Evolutionary conservation across 192 early-diverging fungal genomes (phyloP).

Genomic region (Gaertneriomyces sp.): DNA sequence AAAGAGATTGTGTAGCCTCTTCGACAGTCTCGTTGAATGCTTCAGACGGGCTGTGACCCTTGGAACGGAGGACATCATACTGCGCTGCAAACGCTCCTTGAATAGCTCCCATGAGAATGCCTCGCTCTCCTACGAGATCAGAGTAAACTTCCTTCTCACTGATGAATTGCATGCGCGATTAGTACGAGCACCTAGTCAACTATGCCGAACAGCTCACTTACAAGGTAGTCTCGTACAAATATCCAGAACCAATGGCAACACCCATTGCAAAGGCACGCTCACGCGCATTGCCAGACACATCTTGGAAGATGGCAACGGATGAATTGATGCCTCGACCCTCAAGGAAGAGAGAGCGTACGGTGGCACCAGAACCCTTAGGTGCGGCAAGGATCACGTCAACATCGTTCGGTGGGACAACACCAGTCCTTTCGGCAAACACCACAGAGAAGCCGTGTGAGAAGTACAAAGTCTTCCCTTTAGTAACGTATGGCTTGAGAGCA

Average conservation of each 20-base stretch:
- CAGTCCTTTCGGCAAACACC: constrained; percentile 87
- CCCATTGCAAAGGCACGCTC: constrained; percentile 89
- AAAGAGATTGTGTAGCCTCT: constrained; percentile 97
- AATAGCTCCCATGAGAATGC: constrained; percentile 97
- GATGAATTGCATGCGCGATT: constrained; percentile 3
- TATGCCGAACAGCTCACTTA: constrained; percentile 15
- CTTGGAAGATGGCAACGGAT: constrained; percentile 92
- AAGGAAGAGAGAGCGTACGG: constrained; percentile 92
- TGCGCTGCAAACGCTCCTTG: constrained; percentile 94
- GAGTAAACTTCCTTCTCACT: constrained; percentile 92
- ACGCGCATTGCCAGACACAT: constrained; percentile 87
- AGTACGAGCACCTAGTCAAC: background rate
- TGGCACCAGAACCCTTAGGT: constrained; percentile 93
- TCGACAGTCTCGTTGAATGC: constrained; percentile 99
- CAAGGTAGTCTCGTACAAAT: constrained; percentile 97
- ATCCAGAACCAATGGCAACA: constrained; percentile 92
- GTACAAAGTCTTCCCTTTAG: constrained; percentile 96
- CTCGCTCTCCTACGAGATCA: constrained; percentile 94
- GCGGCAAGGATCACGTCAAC: constrained; percentile 95
- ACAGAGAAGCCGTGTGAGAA: constrained; percentile 97
- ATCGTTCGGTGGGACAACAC: constrained; percentile 84
- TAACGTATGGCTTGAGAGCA: constrained; percentile 79
- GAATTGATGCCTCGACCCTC: constrained; percentile 97
- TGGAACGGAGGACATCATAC: constrained; percentile 90
- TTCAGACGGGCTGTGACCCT: constrained; percentile 95